Base-by-base conservation (phyloP, 23 red algal species). In the Chondrus crispus region DNA sequence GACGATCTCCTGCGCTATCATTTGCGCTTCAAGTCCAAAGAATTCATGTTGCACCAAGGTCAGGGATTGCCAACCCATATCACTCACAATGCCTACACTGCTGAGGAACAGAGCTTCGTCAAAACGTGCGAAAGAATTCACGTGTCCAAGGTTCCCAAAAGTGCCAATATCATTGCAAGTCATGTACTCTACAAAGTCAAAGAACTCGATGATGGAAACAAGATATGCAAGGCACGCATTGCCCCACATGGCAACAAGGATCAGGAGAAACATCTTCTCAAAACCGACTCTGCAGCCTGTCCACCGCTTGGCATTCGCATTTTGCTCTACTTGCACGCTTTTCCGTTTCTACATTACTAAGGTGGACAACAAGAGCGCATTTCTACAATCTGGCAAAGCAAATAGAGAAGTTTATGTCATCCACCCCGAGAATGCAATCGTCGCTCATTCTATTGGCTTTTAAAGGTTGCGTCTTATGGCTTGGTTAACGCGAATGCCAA, bases 241-340 rank as follows among this genome's bases (percentile, higher is more conserved):
- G 78, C 78, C 4, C 78, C 78, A 12, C 78, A 82, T 45, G 78
- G 78, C 6, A 82, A 82, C 42, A 38, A 82, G 45, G 78, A 82
- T 60, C 3, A 11, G 24, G 46, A 57, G 5, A 82, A 60, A 62
- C 8, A 60, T 8, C 29, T 7, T 40, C 47, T 82, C 47, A 60
- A 14, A 32, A 57, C 47, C 7, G 78, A 82, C 78, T 82, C 24
- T 45, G 51, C 78, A 53, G 28, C 52, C 7, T 82, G 78, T 30
- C 52, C 78, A 14, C 39, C 46, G 47, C 24, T 29, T 57, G 44
- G 78, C 26, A 52, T 82, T 62, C 46, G 78, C 5, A 30, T 82
- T 20, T 45, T 82, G 52, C 7, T 76, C 58, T 19, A 5, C 35
- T 30, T 64, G 58, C 35, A 32, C 35, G 5, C 58, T 64, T 64